Conservation (phyloP, 805 yeast species). For the Nakazawaea peltata region DNA sequence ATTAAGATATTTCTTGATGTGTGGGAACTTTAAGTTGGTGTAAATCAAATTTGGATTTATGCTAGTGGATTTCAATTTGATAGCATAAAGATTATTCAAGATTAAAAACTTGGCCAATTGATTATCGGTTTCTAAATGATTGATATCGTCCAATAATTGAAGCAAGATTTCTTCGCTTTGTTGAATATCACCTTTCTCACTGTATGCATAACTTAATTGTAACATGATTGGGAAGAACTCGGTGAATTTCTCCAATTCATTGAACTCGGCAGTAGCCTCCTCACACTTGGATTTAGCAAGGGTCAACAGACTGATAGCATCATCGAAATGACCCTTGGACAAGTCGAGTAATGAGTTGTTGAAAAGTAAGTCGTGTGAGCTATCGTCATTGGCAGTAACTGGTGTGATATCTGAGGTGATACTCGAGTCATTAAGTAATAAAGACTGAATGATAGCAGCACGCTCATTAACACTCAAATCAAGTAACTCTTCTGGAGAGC, state of each 20-base stretch:
- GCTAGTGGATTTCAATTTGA: constrained; percentile 10
- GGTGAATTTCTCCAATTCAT: constrained; percentile 35
- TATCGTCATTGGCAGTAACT: constrained; percentile 4
- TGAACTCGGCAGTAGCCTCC: constrained; percentile 27
- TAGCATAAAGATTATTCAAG: constrained; percentile 34
- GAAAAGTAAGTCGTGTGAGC: constrained; percentile 50
- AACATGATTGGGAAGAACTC: constrained; percentile 56
- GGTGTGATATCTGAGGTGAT: constrained; percentile 10
- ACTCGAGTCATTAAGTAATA: constrained; percentile 13
- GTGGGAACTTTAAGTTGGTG: constrained; percentile 22
- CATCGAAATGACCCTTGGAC: constrained; percentile 27
- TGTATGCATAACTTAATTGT: constrained; percentile 51
- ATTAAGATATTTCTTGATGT: constrained; percentile 20
- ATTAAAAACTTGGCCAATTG: constrained; percentile 31
- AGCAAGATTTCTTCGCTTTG: constrained; percentile 30
- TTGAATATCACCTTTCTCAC: constrained; percentile 24
- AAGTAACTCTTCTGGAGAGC: constrained; percentile 32
- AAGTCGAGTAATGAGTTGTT: constrained; percentile 48
- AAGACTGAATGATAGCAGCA: constrained; percentile 52
- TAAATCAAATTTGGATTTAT: constrained; percentile 20
- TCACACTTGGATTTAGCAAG: constrained; percentile 37
- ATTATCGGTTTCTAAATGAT: constrained; percentile 24
- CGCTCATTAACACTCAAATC: constrained; percentile 61
- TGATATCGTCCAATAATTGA: constrained; percentile 19
- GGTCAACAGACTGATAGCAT: constrained; percentile 35